A percentile compares a stretch with the other conserved stretches of the same genome.
These are phyloP conservation scores for Sordaria brevicollis DNA, from an alignment of 495 filamentous ascomycete genomes.

Conservation along the genomic window DNA sequence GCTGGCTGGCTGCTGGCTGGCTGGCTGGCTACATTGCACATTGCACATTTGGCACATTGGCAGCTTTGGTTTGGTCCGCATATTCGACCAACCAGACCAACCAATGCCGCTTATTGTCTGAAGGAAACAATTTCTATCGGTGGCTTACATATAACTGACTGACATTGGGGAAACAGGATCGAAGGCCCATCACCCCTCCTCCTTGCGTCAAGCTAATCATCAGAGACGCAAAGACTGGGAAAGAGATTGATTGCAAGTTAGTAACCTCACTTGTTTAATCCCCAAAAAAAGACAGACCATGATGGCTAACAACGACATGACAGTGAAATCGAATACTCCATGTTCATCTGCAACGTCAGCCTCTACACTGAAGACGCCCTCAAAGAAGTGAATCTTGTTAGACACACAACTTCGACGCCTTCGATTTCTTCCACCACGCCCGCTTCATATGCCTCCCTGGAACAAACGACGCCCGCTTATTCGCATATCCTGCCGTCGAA, in stretches of 20 bases:
- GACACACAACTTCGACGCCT: conserved; percentile 75
- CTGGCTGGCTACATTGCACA: background rate
- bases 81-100: too few relatives aligned
- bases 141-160: background rate
- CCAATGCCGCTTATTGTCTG: background rate
- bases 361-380: conserved; percentile 76
- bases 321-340: conserved; percentile 64
- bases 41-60: background rate
- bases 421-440: conserved; percentile 69
- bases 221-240: conserved; percentile 64
- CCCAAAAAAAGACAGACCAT: too few relatives aligned
- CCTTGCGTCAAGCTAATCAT: conserved; percentile 84
- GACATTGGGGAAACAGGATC: conserved; percentile 50
- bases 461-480: conserved; percentile 21
- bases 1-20: background rate
- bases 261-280: too few relatives aligned
- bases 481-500: conserved; percentile 25
- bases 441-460: conserved; percentile 23
- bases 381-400: conserved; percentile 90
- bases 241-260: conserved; percentile 85
- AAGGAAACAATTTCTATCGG: background rate
- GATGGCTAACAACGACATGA: background rate
- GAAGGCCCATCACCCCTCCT: conserved; percentile 90
- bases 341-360: conserved; percentile 89
- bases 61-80: background rate